Percentiles rank a stretch among this genome's conserved stretches.
Conservation (phyloP, 805 yeast species). For the Saccharomyces paradoxus region DNA sequence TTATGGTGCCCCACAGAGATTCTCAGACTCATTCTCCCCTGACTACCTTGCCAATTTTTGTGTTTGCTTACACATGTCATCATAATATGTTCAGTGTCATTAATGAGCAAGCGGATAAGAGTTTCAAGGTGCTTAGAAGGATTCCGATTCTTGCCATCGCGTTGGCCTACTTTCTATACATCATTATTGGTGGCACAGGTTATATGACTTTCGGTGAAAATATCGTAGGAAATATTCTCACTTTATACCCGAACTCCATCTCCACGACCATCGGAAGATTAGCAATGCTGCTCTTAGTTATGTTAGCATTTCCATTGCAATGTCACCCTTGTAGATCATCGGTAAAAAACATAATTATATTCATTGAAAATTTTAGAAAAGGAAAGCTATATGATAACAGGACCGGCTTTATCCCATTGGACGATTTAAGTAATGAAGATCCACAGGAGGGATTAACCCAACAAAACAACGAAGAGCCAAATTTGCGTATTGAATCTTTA, state of each 20-base stretch:
- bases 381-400: not conserved
- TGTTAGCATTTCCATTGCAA: constrained; percentile 82
- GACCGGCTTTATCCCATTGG: not conserved
- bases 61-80: constrained; percentile 92
- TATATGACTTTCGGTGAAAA: constrained; percentile 79
- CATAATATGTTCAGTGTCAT: constrained; percentile 88
- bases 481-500: constrained; percentile 4
- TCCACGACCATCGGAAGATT: constrained; percentile 73
- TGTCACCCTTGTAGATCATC: constrained; percentile 87
- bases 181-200: constrained; percentile 71
- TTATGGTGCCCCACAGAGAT: constrained; percentile 40
- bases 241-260: constrained; percentile 57
- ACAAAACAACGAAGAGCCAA: constrained; percentile 13
- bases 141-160: constrained; percentile 49
- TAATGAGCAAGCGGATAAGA: constrained; percentile 62
- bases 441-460: not conserved
- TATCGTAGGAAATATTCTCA: constrained; percentile 71
- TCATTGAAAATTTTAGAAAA: constrained; percentile 21
- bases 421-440: not conserved
- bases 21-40: constrained; percentile 38
- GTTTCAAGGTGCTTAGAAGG: constrained; percentile 38
- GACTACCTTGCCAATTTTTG: constrained; percentile 79
- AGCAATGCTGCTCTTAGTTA: constrained; percentile 72
- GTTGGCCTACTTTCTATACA: constrained; percentile 53
- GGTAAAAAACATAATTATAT: constrained; percentile 59